These are phyloP conservation scores for Eutreptiella sp. DNA, from an alignment of 208 protist genomes.

Conservation along the genomic window DNA sequence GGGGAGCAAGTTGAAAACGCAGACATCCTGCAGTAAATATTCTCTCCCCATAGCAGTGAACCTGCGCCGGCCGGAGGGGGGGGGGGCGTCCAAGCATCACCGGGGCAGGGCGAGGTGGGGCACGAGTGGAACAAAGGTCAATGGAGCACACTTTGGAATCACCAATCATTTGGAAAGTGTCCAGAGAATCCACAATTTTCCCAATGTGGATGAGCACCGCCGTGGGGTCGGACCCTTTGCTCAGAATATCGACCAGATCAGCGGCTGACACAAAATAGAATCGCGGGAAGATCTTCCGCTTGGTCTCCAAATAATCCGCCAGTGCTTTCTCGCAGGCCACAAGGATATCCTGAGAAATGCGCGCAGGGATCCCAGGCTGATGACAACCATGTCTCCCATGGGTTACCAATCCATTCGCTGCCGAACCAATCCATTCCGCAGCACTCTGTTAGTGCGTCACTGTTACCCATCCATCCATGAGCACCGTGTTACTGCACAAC, in stretches of 20 bases:
- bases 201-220: conserved; percentile 91
- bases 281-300: conserved; percentile 93
- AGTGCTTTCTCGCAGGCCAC: conserved; percentile 92
- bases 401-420: conserved; percentile 9
- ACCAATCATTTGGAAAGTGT: conserved; percentile 68
- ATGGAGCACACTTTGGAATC: no score
- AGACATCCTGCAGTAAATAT: no score
- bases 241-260: conserved; percentile 96
- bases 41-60: no score
- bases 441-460: no score
- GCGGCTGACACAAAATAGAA: conserved; percentile 93
- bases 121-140: no score
- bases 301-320: conserved; percentile 94
- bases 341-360: conserved; percentile 67
- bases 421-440: no score
- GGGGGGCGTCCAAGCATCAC: no score
- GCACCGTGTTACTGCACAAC: no score
- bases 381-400: conserved; percentile 26
- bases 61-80: no score
- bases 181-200: conserved; percentile 91
- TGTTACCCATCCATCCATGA: no score
- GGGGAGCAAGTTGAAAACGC: no score
- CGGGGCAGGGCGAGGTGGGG: no score
- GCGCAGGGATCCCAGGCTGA: conserved; percentile 36
- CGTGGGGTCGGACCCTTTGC: conserved; percentile 83